Conservation (phyloP, 225 moss, liverwort and hornwort species). For the Polytrichum formosum region DNA sequence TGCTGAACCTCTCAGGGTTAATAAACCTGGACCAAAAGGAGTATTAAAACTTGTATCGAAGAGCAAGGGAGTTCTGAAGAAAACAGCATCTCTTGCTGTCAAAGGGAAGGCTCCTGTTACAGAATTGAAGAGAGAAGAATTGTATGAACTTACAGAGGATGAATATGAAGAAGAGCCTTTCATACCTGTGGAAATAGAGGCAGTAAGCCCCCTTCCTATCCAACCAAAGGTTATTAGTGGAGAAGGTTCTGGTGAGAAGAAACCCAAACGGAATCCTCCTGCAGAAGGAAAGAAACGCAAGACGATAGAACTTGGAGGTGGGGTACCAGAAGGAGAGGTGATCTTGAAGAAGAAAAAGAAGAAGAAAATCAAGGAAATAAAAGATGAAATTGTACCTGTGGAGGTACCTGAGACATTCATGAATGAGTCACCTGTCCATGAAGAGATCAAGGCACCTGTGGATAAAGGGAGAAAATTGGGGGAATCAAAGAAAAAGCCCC, state of each 20-base stretch:
- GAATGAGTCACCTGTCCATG: slow-evolving; percentile 24
- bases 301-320: slow-evolving; percentile 39
- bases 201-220: slow-evolving; percentile 24
- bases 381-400: slow-evolving; percentile 13
- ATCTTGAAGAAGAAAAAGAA: slow-evolving; percentile 35
- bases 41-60: slow-evolving; percentile 55
- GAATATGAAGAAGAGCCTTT: slow-evolving; percentile 40
- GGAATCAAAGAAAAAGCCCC: slow-evolving; percentile 53
- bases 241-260: slow-evolving; percentile 40
- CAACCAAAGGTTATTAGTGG: slow-evolving; percentile 23
- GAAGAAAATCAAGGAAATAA: slow-evolving; percentile 36
- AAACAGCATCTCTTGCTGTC: slow-evolving; percentile 34
- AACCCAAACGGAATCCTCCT: slow-evolving; percentile 22
- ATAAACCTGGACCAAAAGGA: slow-evolving; percentile 54
- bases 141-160: slow-evolving; percentile 22
- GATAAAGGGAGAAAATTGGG: slow-evolving; percentile 44
- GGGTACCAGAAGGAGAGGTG: slow-evolving; percentile 26
- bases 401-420: slow-evolving; percentile 20
- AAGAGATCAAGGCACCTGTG: slow-evolving; percentile 24
- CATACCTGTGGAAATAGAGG: slow-evolving; percentile 43
- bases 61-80: slow-evolving; percentile 39
- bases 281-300: slow-evolving; percentile 58
- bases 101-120: slow-evolving; percentile 45
- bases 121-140: slow-evolving; percentile 41
- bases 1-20: slow-evolving; percentile 27